phyloP scores from a whole-genome alignment of 2,329 filamentous ascomycete species.

The Fusarium austroafricanum region DNA sequence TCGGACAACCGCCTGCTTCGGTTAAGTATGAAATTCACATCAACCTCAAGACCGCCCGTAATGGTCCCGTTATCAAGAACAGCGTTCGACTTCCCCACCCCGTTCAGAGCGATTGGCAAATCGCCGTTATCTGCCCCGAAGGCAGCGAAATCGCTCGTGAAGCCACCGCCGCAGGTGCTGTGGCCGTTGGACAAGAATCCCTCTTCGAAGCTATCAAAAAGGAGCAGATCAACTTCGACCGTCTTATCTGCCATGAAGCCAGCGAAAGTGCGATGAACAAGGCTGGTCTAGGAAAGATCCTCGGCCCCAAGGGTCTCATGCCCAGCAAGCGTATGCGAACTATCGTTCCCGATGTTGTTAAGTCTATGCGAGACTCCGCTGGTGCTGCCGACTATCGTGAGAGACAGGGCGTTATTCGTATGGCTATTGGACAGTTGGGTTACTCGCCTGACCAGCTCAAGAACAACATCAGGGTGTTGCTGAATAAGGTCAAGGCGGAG shows the following conservation, averaged over 20 bases:
- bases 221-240: slow-evolving; percentile 87
- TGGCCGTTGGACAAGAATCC: slow-evolving; percentile 84
- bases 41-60: slow-evolving; percentile 84
- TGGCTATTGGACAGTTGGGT: slow-evolving; percentile 90
- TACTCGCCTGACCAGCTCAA: slow-evolving; percentile 89
- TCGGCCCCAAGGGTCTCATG: slow-evolving; percentile 94
- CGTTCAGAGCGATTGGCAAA: slow-evolving; percentile 86
- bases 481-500: slow-evolving; percentile 82
- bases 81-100: slow-evolving; percentile 89
- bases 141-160: slow-evolving; percentile 78
- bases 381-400: slow-evolving; percentile 91
- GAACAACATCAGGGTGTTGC: slow-evolving; percentile 82
- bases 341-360: slow-evolving; percentile 81
- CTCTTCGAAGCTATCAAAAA: slow-evolving; percentile 81
- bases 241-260: slow-evolving; percentile 85
- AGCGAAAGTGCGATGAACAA: slow-evolving; percentile 84
- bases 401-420: slow-evolving; percentile 81
- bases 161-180: slow-evolving; percentile 81
- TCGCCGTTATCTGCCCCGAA: slow-evolving; percentile 92
- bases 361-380: slow-evolving; percentile 82
- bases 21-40: slow-evolving; percentile 92
- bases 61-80: slow-evolving; percentile 87
- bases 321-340: slow-evolving; percentile 89
- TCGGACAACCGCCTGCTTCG: slow-evolving; percentile 77
- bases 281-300: slow-evolving; percentile 80